Base-by-base conservation (phyloP, 371 early-diverging fungal species). In the Basidiobolus meristosporus region DNA sequence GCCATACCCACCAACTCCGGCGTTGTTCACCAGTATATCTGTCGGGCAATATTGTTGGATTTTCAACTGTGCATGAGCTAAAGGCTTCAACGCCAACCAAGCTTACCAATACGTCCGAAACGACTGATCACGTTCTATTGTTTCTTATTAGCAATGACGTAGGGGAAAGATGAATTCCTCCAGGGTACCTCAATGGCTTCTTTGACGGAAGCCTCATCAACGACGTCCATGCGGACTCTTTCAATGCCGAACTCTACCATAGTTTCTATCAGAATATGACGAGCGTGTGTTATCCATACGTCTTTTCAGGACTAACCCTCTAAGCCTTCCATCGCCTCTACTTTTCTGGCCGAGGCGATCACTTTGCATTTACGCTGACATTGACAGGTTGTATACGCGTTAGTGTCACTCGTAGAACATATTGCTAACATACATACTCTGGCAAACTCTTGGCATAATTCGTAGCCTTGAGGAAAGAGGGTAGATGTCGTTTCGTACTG, bases 301-400 rank as follows among this genome's bases (percentile, higher is more conserved):
- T n/a, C n/a, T 16, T 16, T 34, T 31, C n/a, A n/a, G n/a, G n/a
- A n/a, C n/a, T n/a, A n/a, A n/a, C n/a, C n/a, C n/a, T n/a, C n/a
- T n/a, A n/a, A n/a, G n/a, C n/a, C n/a, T n/a, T n/a, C n/a, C n/a
- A 34, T 34, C 16, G 34, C 34, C 12, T 34, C 34, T 34, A 34
- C 7, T 34, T 18, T 14, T 34, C 34, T 34, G 5, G 34, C 34
- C 18, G 34, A 16, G 18, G 34, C 34, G 12, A 16, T 16, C 14
- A 34, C 34, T 7, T 7, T 34, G 18, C 34, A 34, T 34, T 18
- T 18, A 34, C 12, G 4, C 34, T 34, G 18, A 7, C 14, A 16
- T 34, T 6, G 5, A 34, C 18, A 14, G 14, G 18, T 34, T n/a
- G n/a, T n/a, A n/a, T n/a, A n/a, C n/a, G n/a, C 34, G 18, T 34